A percentile compares a stretch with the other conserved stretches of the same genome.
These are phyloP conservation scores for Aspergillus pseudonomiae DNA, from an alignment of 2,329 filamentous ascomycete genomes.

Conservation along the genomic window DNA sequence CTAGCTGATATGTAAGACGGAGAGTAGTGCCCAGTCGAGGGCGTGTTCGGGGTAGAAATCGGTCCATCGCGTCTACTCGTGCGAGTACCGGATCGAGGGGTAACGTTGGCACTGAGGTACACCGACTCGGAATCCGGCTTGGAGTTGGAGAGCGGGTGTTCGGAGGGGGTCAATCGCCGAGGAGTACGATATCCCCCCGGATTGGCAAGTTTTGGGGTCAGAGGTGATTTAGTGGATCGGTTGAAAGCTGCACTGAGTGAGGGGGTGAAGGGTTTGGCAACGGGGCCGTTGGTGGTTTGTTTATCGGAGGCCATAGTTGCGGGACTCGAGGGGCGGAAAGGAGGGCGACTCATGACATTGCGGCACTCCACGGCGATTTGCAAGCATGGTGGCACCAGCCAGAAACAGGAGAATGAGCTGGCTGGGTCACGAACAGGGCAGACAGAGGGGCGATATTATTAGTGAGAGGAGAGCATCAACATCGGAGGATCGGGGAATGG, in stretches of 20 bases:
- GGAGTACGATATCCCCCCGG: constrained; percentile 33
- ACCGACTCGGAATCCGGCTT: constrained; percentile 55
- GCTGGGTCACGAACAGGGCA: neutral
- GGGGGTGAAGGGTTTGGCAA: constrained; percentile 66
- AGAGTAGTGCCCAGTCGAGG: constrained; percentile 27
- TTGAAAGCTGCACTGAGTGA: constrained; percentile 66
- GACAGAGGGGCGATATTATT: neutral
- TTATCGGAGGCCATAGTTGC: constrained; percentile 56
- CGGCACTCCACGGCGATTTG: constrained; percentile 29
- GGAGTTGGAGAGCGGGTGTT: constrained; percentile 38
- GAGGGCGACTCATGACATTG: constrained; percentile 51
- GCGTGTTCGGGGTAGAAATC: constrained; percentile 64
- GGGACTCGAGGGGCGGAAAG: constrained; percentile 33
- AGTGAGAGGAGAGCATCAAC: constrained; percentile 7
- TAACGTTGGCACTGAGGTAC: constrained; percentile 69
- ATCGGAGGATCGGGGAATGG: neutral
- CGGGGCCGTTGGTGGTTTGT: constrained; percentile 52
- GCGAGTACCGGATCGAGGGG: constrained; percentile 75
- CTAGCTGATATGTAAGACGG: constrained; percentile 33
- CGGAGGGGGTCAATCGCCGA: constrained; percentile 38
- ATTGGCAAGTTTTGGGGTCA: constrained; percentile 63
- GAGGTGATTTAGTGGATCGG: constrained; percentile 57
- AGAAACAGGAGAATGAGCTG: constrained; percentile 12
- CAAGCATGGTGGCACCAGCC: constrained; percentile 42
- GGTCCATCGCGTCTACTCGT: constrained; percentile 72